These are phyloP conservation scores for Metschnikowia dekortorum DNA, from an alignment of 805 yeast genomes.

Conservation along the genomic window DNA sequence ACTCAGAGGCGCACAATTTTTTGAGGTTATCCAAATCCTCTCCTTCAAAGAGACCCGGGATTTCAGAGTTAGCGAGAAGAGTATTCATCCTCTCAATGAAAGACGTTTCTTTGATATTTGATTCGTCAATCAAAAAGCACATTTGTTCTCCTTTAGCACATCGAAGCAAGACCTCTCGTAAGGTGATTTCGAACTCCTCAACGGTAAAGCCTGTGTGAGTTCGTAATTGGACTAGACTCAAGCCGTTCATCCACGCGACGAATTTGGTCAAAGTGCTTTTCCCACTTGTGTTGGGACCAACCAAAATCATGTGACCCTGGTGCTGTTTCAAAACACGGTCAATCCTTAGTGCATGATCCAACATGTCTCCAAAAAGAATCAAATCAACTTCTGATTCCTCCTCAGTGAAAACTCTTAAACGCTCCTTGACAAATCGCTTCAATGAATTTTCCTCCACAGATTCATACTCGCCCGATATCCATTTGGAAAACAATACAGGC, in stretches of 20 bases:
- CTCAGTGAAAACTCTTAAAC: constrained; percentile 69
- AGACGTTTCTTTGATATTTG: constrained; percentile 67
- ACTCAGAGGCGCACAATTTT: constrained; percentile 50
- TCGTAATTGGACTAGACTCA: constrained; percentile 53
- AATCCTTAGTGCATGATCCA: constrained; percentile 72
- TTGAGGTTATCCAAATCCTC: constrained; percentile 58
- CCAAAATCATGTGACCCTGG: constrained; percentile 85
- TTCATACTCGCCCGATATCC: constrained; percentile 64
- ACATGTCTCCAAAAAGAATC: constrained; percentile 61
- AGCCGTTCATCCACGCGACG: constrained; percentile 89
- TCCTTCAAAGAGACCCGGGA: constrained; percentile 82
- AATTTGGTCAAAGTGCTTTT: constrained; percentile 71
- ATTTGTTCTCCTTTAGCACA: constrained; percentile 53
- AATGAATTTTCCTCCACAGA: constrained; percentile 50
- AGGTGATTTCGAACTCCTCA: constrained; percentile 60
- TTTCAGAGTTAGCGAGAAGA: constrained; percentile 85
- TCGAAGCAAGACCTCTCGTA: constrained; percentile 48
- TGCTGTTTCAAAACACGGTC: constrained; percentile 79
- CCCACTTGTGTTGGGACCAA: constrained; percentile 82
- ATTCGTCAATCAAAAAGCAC: constrained; percentile 78
- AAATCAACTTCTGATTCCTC: constrained; percentile 65
- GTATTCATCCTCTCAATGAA: constrained; percentile 92
- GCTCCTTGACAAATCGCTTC: constrained; percentile 51
- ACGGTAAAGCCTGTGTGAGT: constrained; percentile 53
- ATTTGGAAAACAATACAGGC: constrained; percentile 67